Evolutionary conservation across 768 basidiomycete genomes (phyloP), one percentile per base, ranked within the genome.

Genomic region (Kwoniella sp.): DNA sequence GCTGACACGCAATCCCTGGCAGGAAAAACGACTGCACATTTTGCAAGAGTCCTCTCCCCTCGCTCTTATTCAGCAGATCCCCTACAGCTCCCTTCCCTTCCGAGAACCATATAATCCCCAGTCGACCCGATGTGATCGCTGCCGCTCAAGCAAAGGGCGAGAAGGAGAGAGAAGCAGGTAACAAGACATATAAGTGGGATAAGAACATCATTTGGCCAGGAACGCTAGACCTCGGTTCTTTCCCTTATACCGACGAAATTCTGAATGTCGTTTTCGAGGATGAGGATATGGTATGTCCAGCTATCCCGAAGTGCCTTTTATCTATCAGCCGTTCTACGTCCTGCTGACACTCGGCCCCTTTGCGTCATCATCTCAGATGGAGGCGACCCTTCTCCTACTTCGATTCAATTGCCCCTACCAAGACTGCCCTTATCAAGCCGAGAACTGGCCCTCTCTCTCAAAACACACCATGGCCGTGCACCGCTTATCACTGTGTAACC

Each of bases 371-470:
- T 5, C 23, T 59, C 51, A 80, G 88, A 95, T 95, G 91, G 92
- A 97, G 71, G 92, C 94, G 38, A 91, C 92, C 0, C 84, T 97
- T 26, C 85, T 94, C 5, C 85, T 99, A 20, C 87, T 99, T 12
- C 87, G 93, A 1, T 98, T 92, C 85, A 98, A 96, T 76, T 98
- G 95, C 74, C 92, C 95, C 0, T 90, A 91, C 70, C 73, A 85
- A 0, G 85, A 88, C 57, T 99, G 95, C 75, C 88, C 89, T 57
- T 91, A 89, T 71, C 88, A 89, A 67, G 92, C 86, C 0, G 87
- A 87, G 37, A 91, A 92, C 23, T 98, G 95, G 95, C 86, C 86
- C 26, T 91, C 93, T 77, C 84, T 99, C 26, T 92, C 90, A 78
- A 83, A 91, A 20, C 95, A 99, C 71, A 87, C 88, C 8, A 86